Conservation (phyloP, 306 rosid species). For the Comarum palustre region DNA sequence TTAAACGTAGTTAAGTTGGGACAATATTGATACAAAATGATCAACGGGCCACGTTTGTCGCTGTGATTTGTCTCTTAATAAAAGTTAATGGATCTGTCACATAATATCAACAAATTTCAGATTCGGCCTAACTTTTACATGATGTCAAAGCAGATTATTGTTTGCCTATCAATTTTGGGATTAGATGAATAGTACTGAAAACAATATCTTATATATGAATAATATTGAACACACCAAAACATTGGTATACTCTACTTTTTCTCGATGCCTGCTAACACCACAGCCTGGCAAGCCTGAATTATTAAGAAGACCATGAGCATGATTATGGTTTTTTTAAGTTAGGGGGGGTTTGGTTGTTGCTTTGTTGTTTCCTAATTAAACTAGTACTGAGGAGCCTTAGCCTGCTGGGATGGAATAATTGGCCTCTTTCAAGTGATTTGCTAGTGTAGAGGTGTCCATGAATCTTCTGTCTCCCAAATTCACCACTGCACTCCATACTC, state of each 20-base stretch:
- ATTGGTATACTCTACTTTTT: conserved; percentile 36
- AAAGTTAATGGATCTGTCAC: not conserved
- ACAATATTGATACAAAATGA: no score
- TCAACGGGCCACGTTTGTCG: no score
- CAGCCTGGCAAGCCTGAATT: conserved; percentile 89
- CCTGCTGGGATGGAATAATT: conserved; percentile 26
- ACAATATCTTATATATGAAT: not conserved
- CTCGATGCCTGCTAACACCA: conserved; percentile 52
- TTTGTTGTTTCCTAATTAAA: conserved; percentile 44
- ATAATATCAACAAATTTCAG: not conserved
- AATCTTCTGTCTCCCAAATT: conserved; percentile 37
- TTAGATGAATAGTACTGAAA: not conserved
- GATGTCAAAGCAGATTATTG: not conserved
- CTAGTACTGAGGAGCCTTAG: not conserved
- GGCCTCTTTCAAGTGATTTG: conserved; percentile 49
- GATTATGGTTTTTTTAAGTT: conserved; percentile 30
- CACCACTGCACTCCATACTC: conserved; percentile 24
- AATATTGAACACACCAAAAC: conserved; percentile 39
- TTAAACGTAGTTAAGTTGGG: no score
- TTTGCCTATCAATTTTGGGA: not conserved
- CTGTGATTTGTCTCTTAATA: no score
- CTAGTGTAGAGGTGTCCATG: conserved; percentile 51
- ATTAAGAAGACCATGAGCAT: conserved; percentile 43
- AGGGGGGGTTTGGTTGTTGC: conserved; percentile 28
- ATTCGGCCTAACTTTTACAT: not conserved